These are phyloP conservation scores for Hymenoscyphus scutula DNA, from an alignment of 2,329 filamentous ascomycete species.

Conservation along the genomic window DNA sequence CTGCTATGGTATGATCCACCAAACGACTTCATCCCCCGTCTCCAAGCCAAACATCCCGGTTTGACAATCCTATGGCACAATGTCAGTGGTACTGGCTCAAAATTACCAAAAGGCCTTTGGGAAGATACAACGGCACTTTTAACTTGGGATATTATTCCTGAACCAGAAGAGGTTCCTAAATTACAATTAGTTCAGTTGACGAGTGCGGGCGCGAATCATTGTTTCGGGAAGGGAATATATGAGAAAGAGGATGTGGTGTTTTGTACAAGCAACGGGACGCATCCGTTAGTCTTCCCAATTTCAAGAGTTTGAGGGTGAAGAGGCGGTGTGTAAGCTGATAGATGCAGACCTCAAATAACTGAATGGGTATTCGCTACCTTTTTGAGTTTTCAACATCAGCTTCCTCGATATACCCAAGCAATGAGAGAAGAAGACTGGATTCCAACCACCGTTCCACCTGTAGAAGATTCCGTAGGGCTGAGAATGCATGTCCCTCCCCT, in stretches of 20 bases:
- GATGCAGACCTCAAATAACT: constrained; percentile 39
- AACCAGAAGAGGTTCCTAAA: constrained; percentile 34
- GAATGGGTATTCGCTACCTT: constrained; percentile 43
- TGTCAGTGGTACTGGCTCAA: constrained; percentile 10
- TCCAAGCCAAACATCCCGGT: constrained; percentile 39
- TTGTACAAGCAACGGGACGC: constrained; percentile 43
- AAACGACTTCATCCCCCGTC: constrained; percentile 38
- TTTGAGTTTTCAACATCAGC: constrained; percentile 37
- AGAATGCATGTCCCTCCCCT: neutral
- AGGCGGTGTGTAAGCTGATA: neutral
- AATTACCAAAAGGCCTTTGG: constrained; percentile 34
- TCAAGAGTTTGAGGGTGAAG: neutral
- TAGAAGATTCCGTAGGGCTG: constrained; percentile 8
- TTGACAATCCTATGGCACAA: constrained; percentile 40
- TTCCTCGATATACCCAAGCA: constrained; percentile 34
- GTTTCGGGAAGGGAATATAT: constrained; percentile 39
- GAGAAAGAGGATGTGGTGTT: constrained; percentile 39
- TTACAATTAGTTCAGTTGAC: constrained; percentile 46
- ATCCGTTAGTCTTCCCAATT: constrained; percentile 39
- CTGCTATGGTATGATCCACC: constrained; percentile 37
- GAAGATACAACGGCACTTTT: constrained; percentile 44
- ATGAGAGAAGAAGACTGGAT: constrained; percentile 36
- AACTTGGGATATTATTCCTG: constrained; percentile 35
- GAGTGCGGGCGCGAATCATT: constrained; percentile 45
- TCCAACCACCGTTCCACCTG: neutral